Evolutionary conservation across 2,329 filamentous ascomycete genomes (phyloP).

Genomic region (Fusarium pseudograminearum): DNA sequence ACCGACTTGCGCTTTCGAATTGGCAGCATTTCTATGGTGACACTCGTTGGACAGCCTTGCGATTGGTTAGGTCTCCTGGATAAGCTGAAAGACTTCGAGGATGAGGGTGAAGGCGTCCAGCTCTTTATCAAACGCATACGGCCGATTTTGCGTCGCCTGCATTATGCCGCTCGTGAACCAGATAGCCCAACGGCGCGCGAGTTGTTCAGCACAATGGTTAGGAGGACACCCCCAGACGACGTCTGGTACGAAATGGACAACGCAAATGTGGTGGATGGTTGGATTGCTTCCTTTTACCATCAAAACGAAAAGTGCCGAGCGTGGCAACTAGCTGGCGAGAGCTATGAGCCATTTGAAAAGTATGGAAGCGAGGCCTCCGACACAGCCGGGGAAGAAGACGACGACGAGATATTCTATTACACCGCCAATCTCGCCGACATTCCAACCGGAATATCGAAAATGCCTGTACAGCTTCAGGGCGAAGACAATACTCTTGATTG

Average conservation of each 20-base stretch:
- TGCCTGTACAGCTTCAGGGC: neutral
- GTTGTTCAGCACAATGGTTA: neutral
- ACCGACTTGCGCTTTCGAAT: neutral
- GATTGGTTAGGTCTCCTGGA: neutral
- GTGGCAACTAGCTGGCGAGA: rapidly evolving
- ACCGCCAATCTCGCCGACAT: neutral
- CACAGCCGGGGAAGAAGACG: too few relatives aligned
- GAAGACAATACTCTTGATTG: rapidly evolving
- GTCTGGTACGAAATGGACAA: too few relatives aligned
- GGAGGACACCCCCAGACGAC: neutral
- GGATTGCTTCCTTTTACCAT: neutral
- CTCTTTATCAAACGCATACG: neutral
- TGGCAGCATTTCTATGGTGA: neutral
- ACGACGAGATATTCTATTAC: neutral
- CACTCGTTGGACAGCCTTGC: rapidly evolving
- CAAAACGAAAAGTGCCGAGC: neutral
- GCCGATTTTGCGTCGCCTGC: neutral
- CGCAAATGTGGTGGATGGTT: neutral
- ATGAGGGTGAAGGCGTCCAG: neutral
- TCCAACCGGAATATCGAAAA: neutral
- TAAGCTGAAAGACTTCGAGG: rapidly evolving
- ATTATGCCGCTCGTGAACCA: neutral
- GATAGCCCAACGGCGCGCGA: too few relatives aligned
- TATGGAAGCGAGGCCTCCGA: neutral
- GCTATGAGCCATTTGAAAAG: too few relatives aligned